Conservation (phyloP, 305 asterid genomes). For the Fraxinus platypoda region DNA sequence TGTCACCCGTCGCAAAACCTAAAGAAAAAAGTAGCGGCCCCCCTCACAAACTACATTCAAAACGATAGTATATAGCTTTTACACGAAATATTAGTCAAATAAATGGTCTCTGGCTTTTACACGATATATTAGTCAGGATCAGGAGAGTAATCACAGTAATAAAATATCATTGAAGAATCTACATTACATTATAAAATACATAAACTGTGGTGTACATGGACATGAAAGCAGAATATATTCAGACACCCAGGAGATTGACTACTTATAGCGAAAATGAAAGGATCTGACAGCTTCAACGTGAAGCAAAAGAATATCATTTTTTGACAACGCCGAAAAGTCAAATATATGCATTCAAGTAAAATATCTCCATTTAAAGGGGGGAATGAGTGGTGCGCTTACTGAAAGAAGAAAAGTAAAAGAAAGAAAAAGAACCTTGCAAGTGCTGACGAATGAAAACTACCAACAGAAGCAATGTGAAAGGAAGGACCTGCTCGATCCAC, state of each 20-base stretch:
- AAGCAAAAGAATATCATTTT: neutral
- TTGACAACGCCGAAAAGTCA: neutral
- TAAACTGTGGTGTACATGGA: neutral
- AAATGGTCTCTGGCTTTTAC: neutral
- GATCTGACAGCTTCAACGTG: constrained; percentile 1
- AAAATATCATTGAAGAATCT: neutral
- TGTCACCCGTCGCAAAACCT: neutral
- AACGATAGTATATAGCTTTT: neutral
- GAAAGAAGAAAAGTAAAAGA: constrained; percentile 14
- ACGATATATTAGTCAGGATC: neutral
- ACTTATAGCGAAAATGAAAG: neutral
- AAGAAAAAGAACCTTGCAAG: constrained; percentile 60
- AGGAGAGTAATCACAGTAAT: neutral
- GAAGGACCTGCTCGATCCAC: constrained; percentile 82
- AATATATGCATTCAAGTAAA: neutral
- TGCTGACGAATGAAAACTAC: constrained; percentile 83
- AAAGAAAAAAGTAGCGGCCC: neutral
- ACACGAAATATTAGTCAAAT: neutral
- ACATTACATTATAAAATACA: neutral
- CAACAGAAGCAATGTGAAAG: constrained; percentile 74
- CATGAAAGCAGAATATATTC: neutral
- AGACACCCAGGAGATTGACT: neutral
- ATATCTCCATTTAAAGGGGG: neutral
- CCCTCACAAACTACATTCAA: neutral
- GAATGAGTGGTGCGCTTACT: neutral